Base-by-base conservation (phyloP, 768 basidiomycete genomes). In the Lactarius psammicola region DNA sequence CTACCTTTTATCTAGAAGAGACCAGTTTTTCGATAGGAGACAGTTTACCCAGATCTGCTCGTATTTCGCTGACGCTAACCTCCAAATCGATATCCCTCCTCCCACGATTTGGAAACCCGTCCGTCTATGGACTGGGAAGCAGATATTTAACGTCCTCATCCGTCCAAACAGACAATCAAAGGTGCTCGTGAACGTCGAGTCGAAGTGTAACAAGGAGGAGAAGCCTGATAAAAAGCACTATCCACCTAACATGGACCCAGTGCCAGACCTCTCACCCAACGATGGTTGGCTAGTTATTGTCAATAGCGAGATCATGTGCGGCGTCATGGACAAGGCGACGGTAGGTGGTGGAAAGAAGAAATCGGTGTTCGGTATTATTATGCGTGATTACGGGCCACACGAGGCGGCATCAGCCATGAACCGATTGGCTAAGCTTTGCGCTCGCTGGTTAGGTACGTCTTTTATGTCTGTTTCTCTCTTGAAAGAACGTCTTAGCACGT, bases 261-360 rank as follows among this genome's bases (percentile, higher is more conserved):
- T 85, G 3, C 82, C 85, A 18, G 97, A 99, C 71, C 81, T 99
- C 75, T 90, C 92, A 11, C 95, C 96, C 0, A 98, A 99, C 73
- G 97, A 99, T 71, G 96, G 96, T 1, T 98, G 93, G 88, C 84
- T 99, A 31, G 97, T 99, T 54, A 87, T 99, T 62, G 87, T 95
- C 68, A 99, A 98, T 75, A 94, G 92, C 73, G 95, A 99, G 77
- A 94, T 99, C 71, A 99, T 98, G 94, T 98, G 95, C 72, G 97
- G 97, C 53, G 92, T 94, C 18, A 96, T 98, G 88, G 97, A 99
- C 79, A 99, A 99, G 78, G 92, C 92, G 18, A 98, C 94, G 0
- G 89, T 98, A 4, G 97, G 97, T 61, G 91, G 93, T 71, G 97
- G 97, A 60, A 99, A 99, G 84, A 98, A 99, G 82, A 98, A 98